Conservation (phyloP, 1,284 basidiomycete genomes). For the Leucoagaricus sp. region DNA sequence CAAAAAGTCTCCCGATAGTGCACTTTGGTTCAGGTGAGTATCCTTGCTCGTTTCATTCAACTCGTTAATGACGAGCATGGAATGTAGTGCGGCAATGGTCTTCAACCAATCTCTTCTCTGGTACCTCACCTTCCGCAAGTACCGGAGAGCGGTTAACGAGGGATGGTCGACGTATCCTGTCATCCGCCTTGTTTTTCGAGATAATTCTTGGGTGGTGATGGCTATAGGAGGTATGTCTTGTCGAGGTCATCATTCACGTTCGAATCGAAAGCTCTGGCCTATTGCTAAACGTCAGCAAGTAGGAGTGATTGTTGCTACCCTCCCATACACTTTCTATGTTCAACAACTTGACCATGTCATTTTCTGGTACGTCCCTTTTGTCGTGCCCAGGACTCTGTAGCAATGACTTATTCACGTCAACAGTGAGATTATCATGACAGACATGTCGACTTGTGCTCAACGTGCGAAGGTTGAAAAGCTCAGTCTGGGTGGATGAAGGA, state of each 20-base stretch:
- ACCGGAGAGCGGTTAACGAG: background rate
- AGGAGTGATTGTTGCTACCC: background rate
- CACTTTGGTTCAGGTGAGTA: background rate
- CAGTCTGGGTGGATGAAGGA: too few species aligned
- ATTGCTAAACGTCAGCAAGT: too few species aligned
- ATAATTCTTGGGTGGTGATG: constrained; percentile 5
- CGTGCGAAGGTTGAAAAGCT: too few species aligned
- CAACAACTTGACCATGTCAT: background rate
- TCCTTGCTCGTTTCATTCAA: too few species aligned
- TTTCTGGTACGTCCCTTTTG: background rate
- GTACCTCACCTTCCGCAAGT: background rate
- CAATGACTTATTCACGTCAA: too few species aligned
- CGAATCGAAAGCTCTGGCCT: too few species aligned
- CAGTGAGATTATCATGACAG: too few species aligned
- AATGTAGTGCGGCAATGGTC: background rate
- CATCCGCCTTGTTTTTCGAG: background rate
- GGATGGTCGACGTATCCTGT: background rate
- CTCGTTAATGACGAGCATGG: background rate
- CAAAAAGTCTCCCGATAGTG: background rate
- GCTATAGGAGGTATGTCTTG: background rate
- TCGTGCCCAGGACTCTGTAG: too few species aligned
- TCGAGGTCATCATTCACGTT: background rate
- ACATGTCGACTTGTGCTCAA: too few species aligned
- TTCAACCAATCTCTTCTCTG: background rate
- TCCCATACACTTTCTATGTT: background rate